Conservation (phyloP, 805 yeast species). For the Debaryomyces castellii region DNA sequence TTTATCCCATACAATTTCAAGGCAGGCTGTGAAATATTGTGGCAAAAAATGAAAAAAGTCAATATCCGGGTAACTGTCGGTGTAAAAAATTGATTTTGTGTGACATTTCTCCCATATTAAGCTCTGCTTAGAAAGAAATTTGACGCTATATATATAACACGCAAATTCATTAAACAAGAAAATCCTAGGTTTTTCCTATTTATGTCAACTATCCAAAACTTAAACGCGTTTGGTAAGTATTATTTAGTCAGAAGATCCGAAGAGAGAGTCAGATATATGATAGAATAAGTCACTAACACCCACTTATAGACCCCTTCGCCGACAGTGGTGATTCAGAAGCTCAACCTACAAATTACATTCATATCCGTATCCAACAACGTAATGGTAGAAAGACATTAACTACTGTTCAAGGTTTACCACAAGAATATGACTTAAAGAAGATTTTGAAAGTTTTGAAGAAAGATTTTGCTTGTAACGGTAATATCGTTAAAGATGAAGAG, state of each 20-base stretch:
- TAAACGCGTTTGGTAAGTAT: slow-evolving; percentile 67
- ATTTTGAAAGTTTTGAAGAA: slow-evolving; percentile 91
- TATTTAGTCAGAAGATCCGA: not conserved
- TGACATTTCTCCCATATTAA: not conserved
- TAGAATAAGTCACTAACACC: not conserved
- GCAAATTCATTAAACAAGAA: slow-evolving; percentile 3
- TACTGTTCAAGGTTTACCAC: slow-evolving; percentile 96
- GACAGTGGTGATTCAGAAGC: slow-evolving; percentile 99
- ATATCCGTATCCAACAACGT: slow-evolving; percentile 98
- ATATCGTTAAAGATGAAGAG: slow-evolving; percentile 93
- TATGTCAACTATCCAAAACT: slow-evolving; percentile 92
- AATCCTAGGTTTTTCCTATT: slow-evolving; percentile 11
- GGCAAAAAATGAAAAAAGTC: not conserved
- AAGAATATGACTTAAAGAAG: slow-evolving; percentile 91
- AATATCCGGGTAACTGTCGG: not conserved
- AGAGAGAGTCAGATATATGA: not conserved
- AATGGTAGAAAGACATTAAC: slow-evolving; percentile 98
- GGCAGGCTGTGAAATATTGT: no score
- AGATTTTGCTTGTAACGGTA: slow-evolving; percentile 98
- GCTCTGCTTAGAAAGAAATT: not conserved
- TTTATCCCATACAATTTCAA: no score
- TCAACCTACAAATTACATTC: slow-evolving; percentile 92
- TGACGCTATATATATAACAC: not conserved
- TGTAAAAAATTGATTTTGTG: not conserved
- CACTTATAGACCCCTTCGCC: slow-evolving; percentile 93